These are phyloP conservation scores for Mitragyna speciosa DNA, from an alignment of 257 asterid genomes.

Conservation along the genomic window DNA sequence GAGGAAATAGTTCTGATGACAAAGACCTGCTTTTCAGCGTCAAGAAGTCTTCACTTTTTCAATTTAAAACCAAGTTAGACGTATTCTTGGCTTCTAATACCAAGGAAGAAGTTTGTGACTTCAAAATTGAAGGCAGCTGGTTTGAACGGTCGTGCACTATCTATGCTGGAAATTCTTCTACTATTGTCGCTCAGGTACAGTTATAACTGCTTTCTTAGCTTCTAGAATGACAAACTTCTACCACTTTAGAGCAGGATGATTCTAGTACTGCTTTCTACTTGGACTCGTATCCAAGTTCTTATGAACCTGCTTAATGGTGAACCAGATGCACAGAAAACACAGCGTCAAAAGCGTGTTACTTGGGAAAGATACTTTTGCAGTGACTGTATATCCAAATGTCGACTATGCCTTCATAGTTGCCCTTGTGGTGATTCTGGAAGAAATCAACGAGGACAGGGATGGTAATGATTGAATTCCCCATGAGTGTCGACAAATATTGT, in stretches of 20 bases:
- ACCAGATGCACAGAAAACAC: conserved; percentile 76
- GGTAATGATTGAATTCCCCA: not conserved
- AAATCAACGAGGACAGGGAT: conserved; percentile 51
- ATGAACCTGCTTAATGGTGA: not conserved
- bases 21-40: conserved; percentile 32
- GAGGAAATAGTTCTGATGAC: conserved; percentile 33
- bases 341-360: conserved; percentile 50
- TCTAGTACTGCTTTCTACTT: not conserved
- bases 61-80: conserved; percentile 36
- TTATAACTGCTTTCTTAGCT: not conserved
- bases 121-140: conserved; percentile 42
- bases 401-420: conserved; percentile 82
- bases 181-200: conserved; percentile 65
- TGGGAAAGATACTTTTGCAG: conserved; percentile 68
- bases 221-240: not conserved
- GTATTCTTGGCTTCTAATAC: conserved; percentile 34
- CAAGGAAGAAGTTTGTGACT: conserved; percentile 34
- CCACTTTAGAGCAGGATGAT: not conserved
- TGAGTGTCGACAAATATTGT: too few relatives aligned
- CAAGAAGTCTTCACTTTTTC: conserved; percentile 34
- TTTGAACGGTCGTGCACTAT: conserved; percentile 29
- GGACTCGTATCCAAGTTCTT: not conserved
- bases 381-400: conserved; percentile 70
- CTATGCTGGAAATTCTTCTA: conserved; percentile 48
- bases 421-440: conserved; percentile 70